Base-by-base conservation (phyloP, 331 rosid genomes). In the Pyrus hybrid region DNA sequence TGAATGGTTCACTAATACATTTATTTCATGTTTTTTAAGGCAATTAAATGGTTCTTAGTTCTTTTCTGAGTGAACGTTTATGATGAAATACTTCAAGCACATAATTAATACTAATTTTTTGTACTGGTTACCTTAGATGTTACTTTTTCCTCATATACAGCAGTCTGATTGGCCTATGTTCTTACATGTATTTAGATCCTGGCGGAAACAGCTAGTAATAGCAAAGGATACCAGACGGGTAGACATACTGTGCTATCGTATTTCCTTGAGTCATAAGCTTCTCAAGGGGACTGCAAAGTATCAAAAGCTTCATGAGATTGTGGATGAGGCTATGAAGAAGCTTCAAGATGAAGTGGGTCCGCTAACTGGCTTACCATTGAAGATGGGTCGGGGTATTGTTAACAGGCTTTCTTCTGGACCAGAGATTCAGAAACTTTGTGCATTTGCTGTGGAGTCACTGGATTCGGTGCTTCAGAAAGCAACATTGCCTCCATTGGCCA, bases 351-450 rank as follows among this genome's bases (percentile, higher is more conserved):
- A 95, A 73, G 96, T 95, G 60, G 99, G 99, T 67, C 96, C 88
- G 17, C 81, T 95, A 75, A 86, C 85, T 62, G 92, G 91, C 47
- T 83, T 88, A 73, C 96, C 97, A 1, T 88, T 82, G 63, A 95
- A 92, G 91, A 92, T 89, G 88, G 92, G 99, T 28, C 83, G 99
- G 82, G 99, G 97, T 49, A 92, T 95, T 68, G 99, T 95, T 30
- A 95, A 95, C 84, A 89, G 99, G 87, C 99, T 95, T 79, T 88
- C 97, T n/a, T 92, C 96, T 0, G 99, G 99, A 72, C 97, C 94
- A 37, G 97, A 89, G 83, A 91, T 95, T 76, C 97, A 95, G 88
- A 90, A 86, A 79, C 90, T 89, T 26, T 95, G 99, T 70, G 84
- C 90, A 51, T 82, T 77, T 63, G 99, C 97, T 80, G 56, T 92